Evolutionary conservation across 73 alveolate genomes (phyloP).

Genomic region (Paramecium octaurelia): DNA sequence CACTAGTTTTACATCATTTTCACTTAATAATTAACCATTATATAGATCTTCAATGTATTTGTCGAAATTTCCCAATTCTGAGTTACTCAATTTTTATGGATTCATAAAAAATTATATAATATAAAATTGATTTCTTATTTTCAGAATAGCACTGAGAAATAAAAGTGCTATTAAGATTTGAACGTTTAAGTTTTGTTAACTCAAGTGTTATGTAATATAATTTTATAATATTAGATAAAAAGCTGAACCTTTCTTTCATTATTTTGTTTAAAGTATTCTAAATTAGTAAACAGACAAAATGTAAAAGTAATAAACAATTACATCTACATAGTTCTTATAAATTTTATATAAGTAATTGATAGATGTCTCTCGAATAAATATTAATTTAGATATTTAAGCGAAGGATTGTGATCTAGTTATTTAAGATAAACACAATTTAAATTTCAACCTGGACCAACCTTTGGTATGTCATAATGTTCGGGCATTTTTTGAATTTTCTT

Average conservation of each 20-base stretch:
- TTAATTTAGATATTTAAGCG: no score
- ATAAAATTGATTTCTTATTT: neutral
- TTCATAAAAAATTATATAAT: neutral
- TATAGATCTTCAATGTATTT: slow-evolving; percentile 58
- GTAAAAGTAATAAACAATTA: neutral
- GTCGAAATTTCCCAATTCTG: slow-evolving; percentile 60
- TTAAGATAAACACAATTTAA: neutral
- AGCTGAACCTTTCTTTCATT: neutral
- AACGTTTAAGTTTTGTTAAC: neutral
- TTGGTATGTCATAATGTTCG: slow-evolving; percentile 69
- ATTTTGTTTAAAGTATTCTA: no score
- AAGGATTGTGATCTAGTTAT: neutral
- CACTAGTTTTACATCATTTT: slow-evolving; percentile 84
- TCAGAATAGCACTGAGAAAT: neutral
- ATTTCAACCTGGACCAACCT: slow-evolving; percentile 71
- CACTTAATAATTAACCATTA: slow-evolving; percentile 75
- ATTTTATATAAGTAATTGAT: neutral
- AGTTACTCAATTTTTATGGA: slow-evolving; percentile 17
- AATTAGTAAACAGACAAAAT: neutral
- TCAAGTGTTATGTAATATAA: neutral
- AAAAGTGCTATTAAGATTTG: neutral
- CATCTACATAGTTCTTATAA: neutral
- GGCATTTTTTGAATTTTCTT: slow-evolving; percentile 65
- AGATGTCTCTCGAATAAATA: no score
- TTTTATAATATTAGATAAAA: no score